Conservation (phyloP, 768 basidiomycete species). For the Tephrocybe sp. region DNA sequence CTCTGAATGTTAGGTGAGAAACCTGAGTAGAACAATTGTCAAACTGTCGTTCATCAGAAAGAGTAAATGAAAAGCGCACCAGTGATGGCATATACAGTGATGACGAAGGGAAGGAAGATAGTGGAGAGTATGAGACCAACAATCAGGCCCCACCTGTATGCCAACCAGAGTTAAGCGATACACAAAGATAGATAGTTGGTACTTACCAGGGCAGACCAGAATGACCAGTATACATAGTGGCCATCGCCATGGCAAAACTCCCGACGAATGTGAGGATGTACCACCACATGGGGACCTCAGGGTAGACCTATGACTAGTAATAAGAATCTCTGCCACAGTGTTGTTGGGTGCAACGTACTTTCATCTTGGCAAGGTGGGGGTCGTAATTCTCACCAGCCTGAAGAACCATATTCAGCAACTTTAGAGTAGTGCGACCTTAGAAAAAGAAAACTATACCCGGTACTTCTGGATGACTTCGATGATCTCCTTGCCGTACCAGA, state of each 20-base stretch:
- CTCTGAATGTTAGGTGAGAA: slow-evolving; percentile 37
- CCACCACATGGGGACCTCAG: slow-evolving; percentile 52
- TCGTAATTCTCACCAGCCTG: slow-evolving; percentile 41
- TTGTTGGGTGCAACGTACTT: slow-evolving; percentile 21
- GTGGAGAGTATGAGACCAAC: slow-evolving; percentile 52
- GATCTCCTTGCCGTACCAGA: slow-evolving; percentile 57
- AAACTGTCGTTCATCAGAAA: background rate
- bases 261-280: slow-evolving; percentile 41
- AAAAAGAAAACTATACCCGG: slow-evolving; percentile 27
- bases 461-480: slow-evolving; percentile 39
- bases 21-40: slow-evolving; percentile 17
- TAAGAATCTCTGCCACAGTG: background rate
- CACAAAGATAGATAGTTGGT: too few species aligned
- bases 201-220: slow-evolving; percentile 57
- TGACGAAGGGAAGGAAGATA: slow-evolving; percentile 51
- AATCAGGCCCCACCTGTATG: slow-evolving; percentile 46
- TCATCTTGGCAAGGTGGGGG: slow-evolving; percentile 60
- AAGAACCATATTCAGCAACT: background rate
- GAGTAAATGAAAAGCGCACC: slow-evolving; percentile 25
- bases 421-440: background rate
- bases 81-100: slow-evolving; percentile 54
- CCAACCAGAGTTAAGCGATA: too few species aligned
- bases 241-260: slow-evolving; percentile 53
- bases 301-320: slow-evolving; percentile 21
- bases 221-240: slow-evolving; percentile 50